A percentile compares a stretch with the other conserved stretches of the same genome.
Conservation (phyloP, 2,329 filamentous ascomycete genomes). For the Trichoderma polysporum region DNA sequence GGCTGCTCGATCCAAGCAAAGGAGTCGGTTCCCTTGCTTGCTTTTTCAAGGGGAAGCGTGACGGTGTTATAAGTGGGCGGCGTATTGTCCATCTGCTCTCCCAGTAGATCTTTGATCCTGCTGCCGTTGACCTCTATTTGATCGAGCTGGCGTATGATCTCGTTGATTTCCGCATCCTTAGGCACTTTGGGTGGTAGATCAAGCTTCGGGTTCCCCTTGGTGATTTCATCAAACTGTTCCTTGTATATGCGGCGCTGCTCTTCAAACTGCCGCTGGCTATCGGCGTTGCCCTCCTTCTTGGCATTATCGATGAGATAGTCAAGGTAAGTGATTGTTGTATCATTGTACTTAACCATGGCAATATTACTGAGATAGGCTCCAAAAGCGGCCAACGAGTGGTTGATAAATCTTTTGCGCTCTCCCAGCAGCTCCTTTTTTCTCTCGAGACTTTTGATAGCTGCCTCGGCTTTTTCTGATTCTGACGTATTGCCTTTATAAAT, state of each 20-base stretch:
- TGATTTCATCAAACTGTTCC: not conserved
- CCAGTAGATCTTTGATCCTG: not conserved
- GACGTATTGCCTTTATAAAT: not conserved
- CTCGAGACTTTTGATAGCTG: not conserved
- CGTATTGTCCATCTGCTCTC: not conserved
- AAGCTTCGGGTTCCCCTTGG: not conserved
- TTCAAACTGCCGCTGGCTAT: not conserved
- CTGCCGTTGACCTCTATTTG: not conserved
- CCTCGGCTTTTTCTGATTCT: not conserved
- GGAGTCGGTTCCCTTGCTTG: not conserved
- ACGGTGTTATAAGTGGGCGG: not conserved
- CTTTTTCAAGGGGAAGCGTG: not conserved
- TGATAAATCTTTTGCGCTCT: not conserved
- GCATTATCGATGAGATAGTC: not conserved
- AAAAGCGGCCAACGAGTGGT: not conserved
- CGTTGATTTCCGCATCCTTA: not conserved
- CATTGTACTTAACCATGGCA: not conserved
- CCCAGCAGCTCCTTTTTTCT: not conserved
- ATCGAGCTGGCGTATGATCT: not conserved
- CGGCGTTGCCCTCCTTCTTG: not conserved
- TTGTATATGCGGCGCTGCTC: not conserved
- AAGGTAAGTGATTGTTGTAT: not conserved
- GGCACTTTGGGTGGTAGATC: not conserved
- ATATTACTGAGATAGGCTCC: not conserved
- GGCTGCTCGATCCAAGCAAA: not conserved